Evolutionary conservation across 164 flowering plant genomes (phyloP).

Genomic region (Houttuynia cordata): DNA sequence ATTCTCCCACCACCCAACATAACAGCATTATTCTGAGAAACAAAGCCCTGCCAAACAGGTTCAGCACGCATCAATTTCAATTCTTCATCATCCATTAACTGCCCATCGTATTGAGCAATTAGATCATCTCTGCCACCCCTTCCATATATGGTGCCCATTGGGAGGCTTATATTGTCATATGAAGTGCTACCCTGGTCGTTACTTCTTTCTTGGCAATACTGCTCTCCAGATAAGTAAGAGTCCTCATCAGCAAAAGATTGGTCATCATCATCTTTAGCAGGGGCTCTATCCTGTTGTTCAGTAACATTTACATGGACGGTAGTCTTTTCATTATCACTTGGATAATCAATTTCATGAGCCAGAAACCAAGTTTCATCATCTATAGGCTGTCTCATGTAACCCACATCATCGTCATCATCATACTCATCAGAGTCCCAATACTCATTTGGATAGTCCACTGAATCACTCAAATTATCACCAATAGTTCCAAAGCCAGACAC

Average conservation of each 20-base stretch:
- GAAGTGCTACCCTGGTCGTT: conserved; percentile 28
- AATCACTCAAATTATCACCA: conserved; percentile 89
- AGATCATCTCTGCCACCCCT: conserved; percentile 47
- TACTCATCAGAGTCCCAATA: conserved; percentile 99
- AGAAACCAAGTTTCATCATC: conserved; percentile 99
- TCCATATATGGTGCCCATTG: conserved; percentile 53
- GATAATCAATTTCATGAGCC: conserved; percentile 98
- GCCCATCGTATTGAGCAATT: conserved; percentile 86
- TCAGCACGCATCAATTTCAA: conserved; percentile 79
- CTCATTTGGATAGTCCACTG: conserved; percentile 86
- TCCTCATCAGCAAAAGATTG: conserved; percentile 96
- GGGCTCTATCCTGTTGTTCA: conserved; percentile 50
- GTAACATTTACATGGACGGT: conserved; percentile 78
- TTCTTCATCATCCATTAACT: conserved; percentile 85
- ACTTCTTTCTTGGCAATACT: conserved; percentile 6
- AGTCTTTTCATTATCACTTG: conserved; percentile 95
- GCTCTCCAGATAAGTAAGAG: conserved; percentile 86
- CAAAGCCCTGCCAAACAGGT: conserved; percentile 98
- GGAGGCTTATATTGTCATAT: conserved; percentile 52
- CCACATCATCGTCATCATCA: conserved; percentile 94
- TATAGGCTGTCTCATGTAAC: conserved; percentile 94
- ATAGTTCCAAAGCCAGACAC: conserved; percentile 94
- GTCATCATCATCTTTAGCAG: conserved; percentile 68
- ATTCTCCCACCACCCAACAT: conserved; percentile 62
- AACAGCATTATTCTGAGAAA: conserved; percentile 69